These are phyloP conservation scores for Falciphora oryzae DNA, from an alignment of 2,329 filamentous ascomycete species.

Conservation along the genomic window DNA sequence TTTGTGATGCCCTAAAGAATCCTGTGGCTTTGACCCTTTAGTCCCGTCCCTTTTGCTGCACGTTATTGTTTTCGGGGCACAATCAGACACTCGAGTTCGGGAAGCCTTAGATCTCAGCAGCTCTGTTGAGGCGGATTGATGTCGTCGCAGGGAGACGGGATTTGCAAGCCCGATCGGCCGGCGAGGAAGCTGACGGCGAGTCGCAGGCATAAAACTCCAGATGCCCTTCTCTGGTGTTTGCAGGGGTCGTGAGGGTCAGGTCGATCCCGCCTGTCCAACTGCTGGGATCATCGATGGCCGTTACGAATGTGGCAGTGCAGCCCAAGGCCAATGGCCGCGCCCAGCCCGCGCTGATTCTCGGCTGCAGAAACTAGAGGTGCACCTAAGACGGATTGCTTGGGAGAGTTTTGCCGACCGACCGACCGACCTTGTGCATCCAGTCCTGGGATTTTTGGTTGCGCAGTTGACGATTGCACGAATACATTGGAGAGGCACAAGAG, in stretches of 20 bases:
- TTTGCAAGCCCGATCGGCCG: not conserved
- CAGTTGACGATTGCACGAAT: too few species aligned
- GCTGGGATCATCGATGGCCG: not conserved
- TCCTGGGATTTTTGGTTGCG: too few species aligned
- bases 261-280: not conserved
- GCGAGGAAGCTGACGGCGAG: not conserved
- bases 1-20: not conserved
- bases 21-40: not conserved
- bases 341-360: not conserved
- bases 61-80: not conserved
- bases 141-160: not conserved
- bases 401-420: too few species aligned
- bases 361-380: too few species aligned
- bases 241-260: not conserved
- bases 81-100: too few species aligned
- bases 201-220: not conserved
- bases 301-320: not conserved
- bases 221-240: not conserved
- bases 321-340: not conserved
- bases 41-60: not conserved
- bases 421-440: too few species aligned
- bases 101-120: too few species aligned
- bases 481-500: too few species aligned
- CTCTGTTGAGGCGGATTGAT: not conserved
- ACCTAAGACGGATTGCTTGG: too few species aligned